phyloP scores from a whole-genome alignment of 345 rosid species.

The Microthlaspi erraticum region DNA sequence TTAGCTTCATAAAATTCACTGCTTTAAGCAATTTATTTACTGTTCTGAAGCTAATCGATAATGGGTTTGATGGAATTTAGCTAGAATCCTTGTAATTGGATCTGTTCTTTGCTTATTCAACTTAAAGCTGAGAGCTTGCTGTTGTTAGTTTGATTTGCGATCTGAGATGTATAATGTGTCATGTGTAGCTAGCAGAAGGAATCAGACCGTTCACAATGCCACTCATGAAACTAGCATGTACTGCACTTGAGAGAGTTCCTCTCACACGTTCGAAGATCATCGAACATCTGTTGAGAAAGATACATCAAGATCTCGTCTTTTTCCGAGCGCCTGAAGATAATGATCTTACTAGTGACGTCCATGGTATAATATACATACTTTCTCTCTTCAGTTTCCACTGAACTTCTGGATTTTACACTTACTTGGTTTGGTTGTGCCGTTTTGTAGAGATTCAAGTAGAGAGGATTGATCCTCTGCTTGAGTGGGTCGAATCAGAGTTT shows the following conservation, averaged over 20 bases:
- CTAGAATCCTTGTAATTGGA: background rate
- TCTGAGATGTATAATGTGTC: constrained; percentile 8
- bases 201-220: constrained; percentile 99
- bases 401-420: constrained; percentile 3
- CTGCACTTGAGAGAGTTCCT: constrained; percentile 95
- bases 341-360: constrained; percentile 58
- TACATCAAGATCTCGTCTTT: constrained; percentile 86
- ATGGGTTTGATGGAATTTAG: background rate
- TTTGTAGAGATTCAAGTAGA: constrained; percentile 75
- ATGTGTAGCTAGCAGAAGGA: constrained; percentile 83
- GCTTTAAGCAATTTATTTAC: background rate
- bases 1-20: background rate
- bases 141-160: background rate
- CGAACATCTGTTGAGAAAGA: constrained; percentile 63
- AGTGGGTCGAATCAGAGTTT: constrained; percentile 85
- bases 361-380: constrained; percentile 55
- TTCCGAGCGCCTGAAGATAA: constrained; percentile 81
- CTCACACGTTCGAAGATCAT: constrained; percentile 73
- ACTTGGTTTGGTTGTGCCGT: constrained; percentile 14
- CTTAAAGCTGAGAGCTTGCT: constrained; percentile 1
- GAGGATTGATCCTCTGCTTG: constrained; percentile 83
- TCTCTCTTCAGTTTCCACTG: background rate
- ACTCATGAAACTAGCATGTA: constrained; percentile 95
- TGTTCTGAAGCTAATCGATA: background rate
- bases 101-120: constrained; percentile 6